Percentiles rank a stretch among this genome's conserved stretches.
Evolutionary conservation across 2,329 filamentous ascomycete genomes (phyloP).

Genomic region (Onygenales sp.): DNA sequence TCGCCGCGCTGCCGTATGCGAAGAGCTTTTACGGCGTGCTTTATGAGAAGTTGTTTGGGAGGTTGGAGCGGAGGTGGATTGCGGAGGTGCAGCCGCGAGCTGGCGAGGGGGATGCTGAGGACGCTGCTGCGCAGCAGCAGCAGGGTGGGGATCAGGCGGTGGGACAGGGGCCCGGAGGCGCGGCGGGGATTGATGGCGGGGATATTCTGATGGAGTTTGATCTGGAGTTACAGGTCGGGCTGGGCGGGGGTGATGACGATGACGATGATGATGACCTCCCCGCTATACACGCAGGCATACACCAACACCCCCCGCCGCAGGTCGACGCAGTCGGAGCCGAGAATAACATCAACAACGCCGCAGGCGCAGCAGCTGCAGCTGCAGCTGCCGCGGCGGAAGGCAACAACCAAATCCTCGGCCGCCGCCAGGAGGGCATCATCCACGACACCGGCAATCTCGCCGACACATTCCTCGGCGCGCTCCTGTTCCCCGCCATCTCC

Average conservation of each 20-base stretch:
- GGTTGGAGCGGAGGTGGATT: conserved; percentile 51
- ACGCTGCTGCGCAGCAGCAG: conserved; percentile 7
- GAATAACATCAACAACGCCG: conserved; percentile 3
- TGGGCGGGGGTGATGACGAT: conserved; percentile 36
- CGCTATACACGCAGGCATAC: conserved; percentile 8
- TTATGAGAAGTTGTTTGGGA: conserved; percentile 51
- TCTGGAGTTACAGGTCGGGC: conserved; percentile 42
- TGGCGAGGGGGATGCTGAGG: conserved; percentile 23
- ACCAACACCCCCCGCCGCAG: conserved; percentile 21
- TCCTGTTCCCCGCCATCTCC: conserved; percentile 76
- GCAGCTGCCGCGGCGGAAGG: not conserved
- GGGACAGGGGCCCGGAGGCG: conserved; percentile 22
- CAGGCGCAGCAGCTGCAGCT: not conserved
- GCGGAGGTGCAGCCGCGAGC: conserved; percentile 52
- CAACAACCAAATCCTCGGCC: conserved; percentile 21
- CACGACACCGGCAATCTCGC: conserved; percentile 47
- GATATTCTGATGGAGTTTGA: conserved; percentile 41
- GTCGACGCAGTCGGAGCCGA: too few species aligned
- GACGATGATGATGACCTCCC: conserved; percentile 19
- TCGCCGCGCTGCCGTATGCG: conserved; percentile 57
- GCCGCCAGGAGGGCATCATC: conserved; percentile 40
- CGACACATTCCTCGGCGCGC: conserved; percentile 54
- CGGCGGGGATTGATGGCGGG: conserved; percentile 26
- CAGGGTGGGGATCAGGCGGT: conserved; percentile 23
- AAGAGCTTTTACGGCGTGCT: conserved; percentile 54